Base-by-base conservation (phyloP, 176 grass and related monocot species). In the Alopecurus myosuroides region DNA sequence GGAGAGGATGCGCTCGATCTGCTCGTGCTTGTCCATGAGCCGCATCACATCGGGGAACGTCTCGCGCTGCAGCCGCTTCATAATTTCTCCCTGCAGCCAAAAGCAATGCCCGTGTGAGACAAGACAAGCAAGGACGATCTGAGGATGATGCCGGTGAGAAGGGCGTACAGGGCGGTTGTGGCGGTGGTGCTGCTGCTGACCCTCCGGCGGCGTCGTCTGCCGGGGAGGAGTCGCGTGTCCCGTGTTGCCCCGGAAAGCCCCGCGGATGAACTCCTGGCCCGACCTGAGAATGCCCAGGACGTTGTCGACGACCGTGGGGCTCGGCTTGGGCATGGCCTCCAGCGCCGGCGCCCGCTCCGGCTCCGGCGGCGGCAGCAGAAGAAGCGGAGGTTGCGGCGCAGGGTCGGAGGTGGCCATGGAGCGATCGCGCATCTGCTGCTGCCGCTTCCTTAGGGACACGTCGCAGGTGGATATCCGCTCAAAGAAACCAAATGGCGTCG, bases 41-140 rank as follows among this genome's bases (percentile, higher is more conserved):
- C 88, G 91, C 81, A 89, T 83, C 9, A 96, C 83, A 26, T 96
- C 94, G 3, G 83, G 78, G 30, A 96, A 81, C 8, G 86, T 90
- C 45, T 96, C 91, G 13, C 81, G 82, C 62, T 96, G 91, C 77
- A 96, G 4, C 14, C 88, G 88, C 86, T 96, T 91, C 91, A 96
- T 86, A 55, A 96, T 91, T 4, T 87, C 88, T 22, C 51, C 81
- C 94, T 96, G 84, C 62, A 66, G 64, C 58, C 18, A 49, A 31
- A 49, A 60, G 11, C 29, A 82, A 42, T 11, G 45, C 39, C 25
- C n/a, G 69, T 39, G 37, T n/a, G n/a, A n/a, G n/a, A n/a, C n/a
- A n/a, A 76, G 39, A 14, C 68, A 17, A 40, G 4, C 35, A 19
- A 15, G 56, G 29, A 12, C 11, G 36, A 28, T 36, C 61, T 4